Evolutionary conservation across 305 asterid genomes (phyloP), one percentile per base, ranked within the genome.

Genomic region (Caryopteris hybrid): DNA sequence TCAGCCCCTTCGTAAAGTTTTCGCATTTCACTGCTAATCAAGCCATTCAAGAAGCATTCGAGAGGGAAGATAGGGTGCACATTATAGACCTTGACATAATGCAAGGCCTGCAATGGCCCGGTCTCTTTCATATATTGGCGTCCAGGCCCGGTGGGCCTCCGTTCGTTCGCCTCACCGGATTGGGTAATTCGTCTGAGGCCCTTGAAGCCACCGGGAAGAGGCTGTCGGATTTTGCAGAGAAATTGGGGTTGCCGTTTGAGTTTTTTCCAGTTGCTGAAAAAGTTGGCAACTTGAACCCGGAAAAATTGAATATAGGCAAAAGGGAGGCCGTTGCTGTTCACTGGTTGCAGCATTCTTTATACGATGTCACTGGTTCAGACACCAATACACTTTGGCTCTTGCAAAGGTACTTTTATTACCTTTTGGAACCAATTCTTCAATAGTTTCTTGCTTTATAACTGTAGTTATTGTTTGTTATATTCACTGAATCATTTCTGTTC

Each of bases 31-130:
- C 99, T 0, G 99, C 99, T 6, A 94, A 94, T 54, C 99, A 94
- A 66, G 99, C 97, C 13, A 94, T 94, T 43, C 99, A 94, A 47
- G 97, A 94, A 69, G 99, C 99, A 0, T 94, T 94, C 33, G 99
- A 91, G 70, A 83, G 96, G 69, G 99, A 94, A 47, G 96, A 88
- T n/a, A 69, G 96, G 69, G 99, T 94, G 21, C 99, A 94, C 73
- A 91, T 94, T 2, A 86, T 94, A 27, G 99, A 94, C 79, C 94
- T 94, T 4, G 99, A 94, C 64, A 87, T 94, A 22, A 94, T 94
- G 99, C 99, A 94, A 76, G 99, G 99, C 3, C 82, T 94, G 1
- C 99, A 94, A 63, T 94, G 99, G 99, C 99, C 99, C 0, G 99
- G 97, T 2, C 85, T 94, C 12, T 94, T 94, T 47, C 99, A 94